Evolutionary conservation across 2,329 filamentous ascomycete genomes (phyloP).

Genomic region (Endothia cerciana): DNA sequence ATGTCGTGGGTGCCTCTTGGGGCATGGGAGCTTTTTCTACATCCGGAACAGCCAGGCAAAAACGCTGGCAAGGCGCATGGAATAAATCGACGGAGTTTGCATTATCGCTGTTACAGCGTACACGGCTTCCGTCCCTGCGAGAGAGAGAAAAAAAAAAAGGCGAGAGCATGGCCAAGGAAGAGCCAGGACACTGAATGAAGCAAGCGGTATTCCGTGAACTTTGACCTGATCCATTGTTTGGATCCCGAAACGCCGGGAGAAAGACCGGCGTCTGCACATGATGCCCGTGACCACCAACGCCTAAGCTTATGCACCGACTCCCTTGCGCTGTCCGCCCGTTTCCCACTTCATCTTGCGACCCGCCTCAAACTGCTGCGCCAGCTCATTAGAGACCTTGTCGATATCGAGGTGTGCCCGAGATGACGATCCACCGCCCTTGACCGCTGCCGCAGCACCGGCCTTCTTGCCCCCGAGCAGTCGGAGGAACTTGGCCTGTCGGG

Average conservation of each 20-base stretch:
- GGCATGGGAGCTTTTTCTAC: background rate
- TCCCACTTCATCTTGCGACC: conserved; percentile 62
- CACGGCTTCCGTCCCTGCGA: background rate
- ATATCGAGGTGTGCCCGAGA: conserved; percentile 40
- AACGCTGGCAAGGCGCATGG: conserved; percentile 19
- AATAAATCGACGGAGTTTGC: conserved; percentile 24
- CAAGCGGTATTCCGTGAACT: conserved; percentile 18
- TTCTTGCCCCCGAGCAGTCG: conserved; percentile 59
- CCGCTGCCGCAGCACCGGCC: conserved; percentile 36
- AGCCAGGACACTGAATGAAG: conserved; percentile 16
- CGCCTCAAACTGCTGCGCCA: conserved; percentile 60
- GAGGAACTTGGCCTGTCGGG: conserved; percentile 60
- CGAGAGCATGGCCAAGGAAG: conserved; percentile 11
- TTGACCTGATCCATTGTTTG: background rate
- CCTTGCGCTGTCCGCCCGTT: conserved; percentile 51
- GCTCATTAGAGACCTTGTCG: conserved; percentile 51
- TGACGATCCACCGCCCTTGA: conserved; percentile 13
- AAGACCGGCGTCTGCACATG: no score
- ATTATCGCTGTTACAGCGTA: conserved; percentile 17
- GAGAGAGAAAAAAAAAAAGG: background rate
- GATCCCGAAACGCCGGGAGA: background rate
- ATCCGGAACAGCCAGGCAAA: conserved; percentile 6
- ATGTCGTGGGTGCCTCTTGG: background rate
- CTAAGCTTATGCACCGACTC: conserved; percentile 52
- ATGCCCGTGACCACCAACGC: background rate